Percentiles rank a stretch among this genome's conserved stretches.
These are phyloP conservation scores for Quercus rubra DNA, from an alignment of 306 rosid species.

Conservation along the genomic window DNA sequence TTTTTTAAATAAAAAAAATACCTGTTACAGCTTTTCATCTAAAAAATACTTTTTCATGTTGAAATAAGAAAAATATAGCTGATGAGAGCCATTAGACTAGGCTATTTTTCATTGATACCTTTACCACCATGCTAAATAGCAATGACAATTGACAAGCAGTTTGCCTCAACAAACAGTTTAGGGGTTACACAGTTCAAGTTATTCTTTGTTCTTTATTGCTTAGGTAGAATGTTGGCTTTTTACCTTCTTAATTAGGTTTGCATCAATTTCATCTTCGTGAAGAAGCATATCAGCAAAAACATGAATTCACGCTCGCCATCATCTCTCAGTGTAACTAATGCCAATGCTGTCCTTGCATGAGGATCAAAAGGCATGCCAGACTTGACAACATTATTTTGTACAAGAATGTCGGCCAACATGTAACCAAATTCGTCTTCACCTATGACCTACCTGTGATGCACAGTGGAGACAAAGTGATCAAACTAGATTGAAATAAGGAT, in stretches of 20 bases:
- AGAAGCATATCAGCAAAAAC: conserved; percentile 36
- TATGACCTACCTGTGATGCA: conserved; percentile 21
- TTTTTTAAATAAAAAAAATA: neutral
- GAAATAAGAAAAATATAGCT: neutral
- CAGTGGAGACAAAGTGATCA: conserved; percentile 19
- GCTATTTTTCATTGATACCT: neutral
- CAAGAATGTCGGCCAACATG: conserved; percentile 30
- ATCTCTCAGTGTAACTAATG: conserved; percentile 19
- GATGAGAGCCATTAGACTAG: neutral
- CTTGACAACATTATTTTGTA: conserved; percentile 37
- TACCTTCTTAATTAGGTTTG: conserved; percentile 28
- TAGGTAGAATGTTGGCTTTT: neutral
- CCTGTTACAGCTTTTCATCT: neutral
- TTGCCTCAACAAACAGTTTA: neutral
- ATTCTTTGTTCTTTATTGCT: too few relatives aligned
- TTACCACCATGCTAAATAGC: neutral
- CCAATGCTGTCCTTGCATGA: conserved; percentile 30
- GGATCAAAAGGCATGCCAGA: conserved; percentile 30
- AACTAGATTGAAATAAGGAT: neutral
- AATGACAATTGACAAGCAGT: neutral
- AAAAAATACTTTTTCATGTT: neutral
- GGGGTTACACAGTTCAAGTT: too few relatives aligned
- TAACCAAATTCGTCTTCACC: conserved; percentile 42
- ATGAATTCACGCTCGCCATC: conserved; percentile 29
- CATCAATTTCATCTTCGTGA: conserved; percentile 20